Evolutionary conservation across 2,329 filamentous ascomycete species (phyloP).

Genomic region (Diplocarpon rosae): DNA sequence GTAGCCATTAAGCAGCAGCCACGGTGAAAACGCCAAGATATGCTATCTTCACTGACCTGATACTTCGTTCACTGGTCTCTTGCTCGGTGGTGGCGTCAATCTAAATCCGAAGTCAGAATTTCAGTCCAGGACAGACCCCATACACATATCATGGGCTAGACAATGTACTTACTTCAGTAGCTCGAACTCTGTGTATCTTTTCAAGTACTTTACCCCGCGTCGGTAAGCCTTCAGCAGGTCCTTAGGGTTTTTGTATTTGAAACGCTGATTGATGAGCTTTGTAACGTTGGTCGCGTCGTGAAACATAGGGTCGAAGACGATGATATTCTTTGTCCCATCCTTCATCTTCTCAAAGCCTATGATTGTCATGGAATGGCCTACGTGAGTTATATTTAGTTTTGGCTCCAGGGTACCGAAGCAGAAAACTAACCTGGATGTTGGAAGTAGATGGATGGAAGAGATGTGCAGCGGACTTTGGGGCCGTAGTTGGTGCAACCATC

Average conservation of each 20-base stretch:
- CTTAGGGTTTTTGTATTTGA: constrained; percentile 37
- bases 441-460: constrained; percentile 76
- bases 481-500: constrained; percentile 37
- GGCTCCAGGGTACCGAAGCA: neutral
- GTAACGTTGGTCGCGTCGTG: constrained; percentile 54
- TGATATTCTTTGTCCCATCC: constrained; percentile 54
- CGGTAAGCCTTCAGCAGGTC: constrained; percentile 62
- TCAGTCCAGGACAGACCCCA: no score
- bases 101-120: no score
- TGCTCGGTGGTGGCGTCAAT: constrained; percentile 1
- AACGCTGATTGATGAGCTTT: constrained; percentile 41
- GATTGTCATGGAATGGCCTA: constrained; percentile 82
- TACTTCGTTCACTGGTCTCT: neutral
- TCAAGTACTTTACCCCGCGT: constrained; percentile 54
- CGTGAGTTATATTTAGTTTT: neutral
- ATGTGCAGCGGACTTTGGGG: constrained; percentile 58
- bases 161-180: constrained; percentile 50
- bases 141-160: no score
- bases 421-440: constrained; percentile 57
- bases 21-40: no score
- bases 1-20: no score
- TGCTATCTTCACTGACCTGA: no score
- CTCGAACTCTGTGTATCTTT: constrained; percentile 68
- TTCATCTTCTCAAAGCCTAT: constrained; percentile 66
- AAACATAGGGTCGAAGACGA: constrained; percentile 85